Evolutionary conservation across 768 basidiomycete genomes (phyloP), one percentile per base, ranked within the genome.

Genomic region (Hortiboletus flavorubellus): DNA sequence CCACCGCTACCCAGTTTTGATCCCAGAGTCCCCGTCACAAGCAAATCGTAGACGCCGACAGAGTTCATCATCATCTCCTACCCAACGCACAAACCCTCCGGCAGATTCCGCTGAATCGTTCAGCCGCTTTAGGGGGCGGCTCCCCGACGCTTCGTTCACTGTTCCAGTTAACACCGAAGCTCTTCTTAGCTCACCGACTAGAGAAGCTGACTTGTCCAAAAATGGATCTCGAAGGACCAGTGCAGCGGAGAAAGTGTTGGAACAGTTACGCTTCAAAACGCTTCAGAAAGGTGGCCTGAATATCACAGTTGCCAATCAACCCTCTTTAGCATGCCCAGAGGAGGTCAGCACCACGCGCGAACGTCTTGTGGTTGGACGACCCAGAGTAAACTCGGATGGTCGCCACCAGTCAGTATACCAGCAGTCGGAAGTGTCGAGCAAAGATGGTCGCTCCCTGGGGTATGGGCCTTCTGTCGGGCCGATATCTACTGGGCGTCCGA

Each of bases 1-100:
- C 0, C 92, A 97, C 67, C 85, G 94, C n/a, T 98, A 87, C 79
- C 97, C 96, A 0, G 75, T 95, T 42, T 80, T 91, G 47, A 72
- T 86, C 56, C 72, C 74, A 37, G 76, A 80, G 34, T 64, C 49
- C 55, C 66, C 52, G 49, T 55, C 52, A 16, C 55, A 57, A 40
- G 47, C 53, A 47, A 69, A 43, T 40, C 68, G 62, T 38, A 68
- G 62, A 53, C 70, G 68, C 29, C 58, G 63, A 58, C 71, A 56
- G 59, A 75, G 68, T 51, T 68, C 71, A 53, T 61, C 69, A 4
- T 51, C 62, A 8, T 51, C 65, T 33, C 40, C 63, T 21, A 37
- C 49, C 15, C 63, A 66, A 26, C 61, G 34, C 37, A 30, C 51
- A 33, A 42, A 33, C 44, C 52, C 55, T 31, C 40, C 48, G 2